Evolutionary conservation across 371 early-diverging fungal species (phyloP).

Genomic region (Coemansia sp.): DNA sequence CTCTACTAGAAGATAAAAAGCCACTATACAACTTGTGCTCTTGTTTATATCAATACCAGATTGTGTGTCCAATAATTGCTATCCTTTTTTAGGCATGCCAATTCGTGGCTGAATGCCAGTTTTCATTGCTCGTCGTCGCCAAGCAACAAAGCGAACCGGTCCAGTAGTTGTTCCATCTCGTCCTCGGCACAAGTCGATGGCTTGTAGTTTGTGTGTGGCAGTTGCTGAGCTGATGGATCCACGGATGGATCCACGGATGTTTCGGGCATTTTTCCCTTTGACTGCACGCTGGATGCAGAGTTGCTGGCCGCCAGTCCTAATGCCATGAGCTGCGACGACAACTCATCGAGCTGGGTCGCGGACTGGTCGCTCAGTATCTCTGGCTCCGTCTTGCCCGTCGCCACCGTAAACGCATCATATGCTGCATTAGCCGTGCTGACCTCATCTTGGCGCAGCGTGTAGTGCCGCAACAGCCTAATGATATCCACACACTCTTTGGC

Average conservation of each 20-base stretch:
- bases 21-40: no score
- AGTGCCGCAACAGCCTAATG: conserved; percentile 28
- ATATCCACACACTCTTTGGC: conserved; percentile 38
- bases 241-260: neutral
- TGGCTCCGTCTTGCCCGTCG: neutral
- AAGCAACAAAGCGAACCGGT: conserved; percentile 26
- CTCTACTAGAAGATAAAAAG: no score
- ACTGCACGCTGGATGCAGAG: no score
- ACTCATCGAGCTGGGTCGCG: conserved; percentile 25
- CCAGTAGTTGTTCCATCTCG: conserved; percentile 30
- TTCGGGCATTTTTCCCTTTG: conserved; percentile 25
- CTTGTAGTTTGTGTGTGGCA: neutral
- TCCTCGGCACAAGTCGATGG: conserved; percentile 11
- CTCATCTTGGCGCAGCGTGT: conserved; percentile 1
- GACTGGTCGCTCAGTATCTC: conserved; percentile 1
- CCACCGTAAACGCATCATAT: neutral
- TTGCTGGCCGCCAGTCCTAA: conserved; percentile 6
- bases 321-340: conserved; percentile 31
- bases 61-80: no score
- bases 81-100: no score
- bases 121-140: conserved; percentile 7
- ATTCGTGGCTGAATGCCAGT: no score
- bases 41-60: no score
- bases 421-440: neutral
- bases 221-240: neutral